Base-by-base conservation (phyloP, 2,329 filamentous ascomycete species). In the Xylaria sp. region DNA sequence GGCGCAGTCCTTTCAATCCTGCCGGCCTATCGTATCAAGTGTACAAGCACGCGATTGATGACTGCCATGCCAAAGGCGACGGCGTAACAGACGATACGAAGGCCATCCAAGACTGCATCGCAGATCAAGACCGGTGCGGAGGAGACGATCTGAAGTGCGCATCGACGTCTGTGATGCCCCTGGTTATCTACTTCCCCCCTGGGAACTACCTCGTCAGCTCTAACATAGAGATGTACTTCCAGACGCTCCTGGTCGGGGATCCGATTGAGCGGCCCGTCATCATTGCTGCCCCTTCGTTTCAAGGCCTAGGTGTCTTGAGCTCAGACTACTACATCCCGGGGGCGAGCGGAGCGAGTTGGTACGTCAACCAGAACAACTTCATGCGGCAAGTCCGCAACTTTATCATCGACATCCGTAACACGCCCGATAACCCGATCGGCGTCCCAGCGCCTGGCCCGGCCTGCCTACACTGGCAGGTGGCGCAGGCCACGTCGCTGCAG, bases 301-400 rank as follows among this genome's bases (percentile, higher is more conserved):
- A 48, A 7, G 63, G 63, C 19, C 27, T 65, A 4, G 63, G 56
- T 11, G 56, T 65, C 2, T 27, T 65, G 30, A 54, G 47, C 14
- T 47, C 63, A 3, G 56, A 65, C 11, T 50, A 47, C 19, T 65
- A 65, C 14, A 39, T 45, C 8, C 45, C 24, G 3, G 63, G 63
- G 6, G 56, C 48, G 7, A 11, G 11, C 14, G 63, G 54, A 6
- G 12, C 56, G 12, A 53, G 58, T 12, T 65, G 27, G 24, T 65
- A 65, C 19, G 34, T 65, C 48, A 56, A 60, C 32, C 47, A 34
- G 2, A 39, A 34, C 14, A 53, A 53, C 21, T 65, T 65, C 30
- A 55, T 55, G 27, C 53, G 64, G 30, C 64, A 65, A 32, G 50
- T 65, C 21, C 64, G 64, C 9, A 65, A 65, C 4, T 14, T 65